Base-by-base conservation (phyloP, 2,329 filamentous ascomycete genomes). In the Ophiostoma piceae region DNA sequence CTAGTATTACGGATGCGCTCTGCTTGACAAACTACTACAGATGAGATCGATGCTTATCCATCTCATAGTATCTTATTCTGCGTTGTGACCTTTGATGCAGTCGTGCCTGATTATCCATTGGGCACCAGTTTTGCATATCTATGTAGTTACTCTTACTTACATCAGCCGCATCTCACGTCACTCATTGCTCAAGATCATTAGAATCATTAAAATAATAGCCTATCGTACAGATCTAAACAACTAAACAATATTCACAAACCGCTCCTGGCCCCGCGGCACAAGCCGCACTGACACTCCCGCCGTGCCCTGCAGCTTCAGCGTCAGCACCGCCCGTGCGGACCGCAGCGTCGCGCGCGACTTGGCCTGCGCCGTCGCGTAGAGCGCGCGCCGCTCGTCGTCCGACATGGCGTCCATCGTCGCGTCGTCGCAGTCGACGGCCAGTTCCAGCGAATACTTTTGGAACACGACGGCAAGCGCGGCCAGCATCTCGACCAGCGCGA, bases 201-300 rank as follows among this genome's bases (percentile, higher is more conserved):
- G 26, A 35, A 35, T 35, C 35, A 35, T 35, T 1, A 35, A 41
- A 2, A 41, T 41, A 7, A 47, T 47, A 47, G 16, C 43, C 43
- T 47, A 47, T 47, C 43, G 43, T 47, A 47, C 43, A 43, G 41
- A 47, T 47, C 16, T 57, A 51, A 51, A 7, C 8, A 6, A 22
- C 22, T n/a, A 9, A 22, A 66, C 39, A 43, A 66, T 66, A 2
- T 9, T n/a, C 2, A 85, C 79, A 79, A 94, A 93, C 75, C 84
- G 84, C 82, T 94, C 92, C 73, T 85, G 79, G 0, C 91, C 91
- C 74, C 89, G 86, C 79, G 80, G 87, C 11, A 92, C 88, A 73
- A 94, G 78, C 73, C 90, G 80, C 57, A 94, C 80, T 0, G 89
- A 88, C 43, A 94, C 86, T 69, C 84, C 81, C 6, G 81, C 80